phyloP scores from a whole-genome alignment of 2,329 filamentous ascomycete species.

The Orbilia quercus region DNA sequence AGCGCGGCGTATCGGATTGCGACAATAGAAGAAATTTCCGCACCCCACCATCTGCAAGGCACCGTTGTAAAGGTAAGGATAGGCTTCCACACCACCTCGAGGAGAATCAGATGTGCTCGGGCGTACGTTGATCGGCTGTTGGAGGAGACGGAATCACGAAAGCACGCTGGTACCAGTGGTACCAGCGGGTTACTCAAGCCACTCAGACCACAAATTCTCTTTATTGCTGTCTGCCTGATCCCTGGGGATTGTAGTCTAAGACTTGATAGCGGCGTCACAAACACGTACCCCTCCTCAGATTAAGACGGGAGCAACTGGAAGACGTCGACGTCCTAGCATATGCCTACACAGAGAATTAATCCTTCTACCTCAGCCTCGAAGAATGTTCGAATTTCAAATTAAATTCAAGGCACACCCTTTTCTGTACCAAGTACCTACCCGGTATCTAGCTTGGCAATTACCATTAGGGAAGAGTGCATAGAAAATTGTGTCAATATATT shows the following conservation, averaged over 20 bases:
- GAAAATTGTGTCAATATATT: conserved; percentile 16
- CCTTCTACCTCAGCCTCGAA: conserved; percentile 31
- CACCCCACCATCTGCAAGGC: conserved; percentile 54
- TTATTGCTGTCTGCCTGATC: conserved; percentile 2
- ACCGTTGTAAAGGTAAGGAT: conserved; percentile 52
- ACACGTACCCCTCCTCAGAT: conserved; percentile 13
- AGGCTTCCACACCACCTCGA: conserved; percentile 36
- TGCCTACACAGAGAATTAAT: conserved; percentile 9
- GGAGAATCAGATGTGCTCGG: conserved; percentile 30
- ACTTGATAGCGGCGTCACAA: conserved; percentile 28
- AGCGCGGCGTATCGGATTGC: conserved; percentile 49
- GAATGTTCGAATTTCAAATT: conserved; percentile 42
- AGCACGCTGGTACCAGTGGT: conserved; percentile 11
- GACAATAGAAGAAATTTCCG: conserved; percentile 55
- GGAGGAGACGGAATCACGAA: conserved; percentile 22
- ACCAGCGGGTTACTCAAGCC: conserved; percentile 41
- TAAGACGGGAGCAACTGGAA: conserved; percentile 29
- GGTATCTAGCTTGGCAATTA: conserved; percentile 8
- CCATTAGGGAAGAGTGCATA: conserved; percentile 6
- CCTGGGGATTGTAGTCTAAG: conserved; percentile 7
- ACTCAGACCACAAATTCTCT: conserved; percentile 5
- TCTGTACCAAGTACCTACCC: neutral
- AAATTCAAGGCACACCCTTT: conserved; percentile 15
- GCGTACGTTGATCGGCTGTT: conserved; percentile 14
- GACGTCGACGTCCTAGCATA: neutral